These are phyloP conservation scores for Solanum tarapatanum DNA, from an alignment of 257 asterid genomes.

Conservation along the genomic window DNA sequence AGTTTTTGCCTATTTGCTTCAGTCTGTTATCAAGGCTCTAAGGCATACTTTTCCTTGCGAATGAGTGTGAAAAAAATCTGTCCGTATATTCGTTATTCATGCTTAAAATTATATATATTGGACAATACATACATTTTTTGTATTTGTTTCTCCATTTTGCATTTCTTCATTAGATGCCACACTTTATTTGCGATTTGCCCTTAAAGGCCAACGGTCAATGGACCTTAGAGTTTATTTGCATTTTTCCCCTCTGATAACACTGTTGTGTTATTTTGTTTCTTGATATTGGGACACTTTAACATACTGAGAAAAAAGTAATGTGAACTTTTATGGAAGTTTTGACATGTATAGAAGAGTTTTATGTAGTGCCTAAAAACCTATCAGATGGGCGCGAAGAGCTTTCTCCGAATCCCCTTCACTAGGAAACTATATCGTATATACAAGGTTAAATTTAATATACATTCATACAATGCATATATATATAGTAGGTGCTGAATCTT, in stretches of 20 bases:
- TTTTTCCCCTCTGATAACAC: background rate
- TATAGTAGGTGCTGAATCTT: background rate
- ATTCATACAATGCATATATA: background rate
- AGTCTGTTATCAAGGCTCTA: background rate
- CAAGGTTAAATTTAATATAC: background rate
- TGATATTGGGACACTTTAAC: background rate
- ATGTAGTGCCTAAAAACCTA: background rate
- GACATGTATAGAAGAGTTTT: background rate
- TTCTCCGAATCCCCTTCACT: background rate
- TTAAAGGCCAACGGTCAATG: too few relatives aligned
- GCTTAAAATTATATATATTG: background rate
- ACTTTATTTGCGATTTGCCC: fast-evolving
- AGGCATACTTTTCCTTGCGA: background rate
- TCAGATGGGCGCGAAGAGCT: background rate
- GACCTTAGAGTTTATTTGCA: background rate
- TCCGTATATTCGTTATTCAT: background rate
- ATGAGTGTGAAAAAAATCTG: too few relatives aligned
- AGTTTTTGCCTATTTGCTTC: background rate
- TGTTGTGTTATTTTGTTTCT: background rate
- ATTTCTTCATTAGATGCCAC: background rate
- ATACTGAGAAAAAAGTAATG: background rate
- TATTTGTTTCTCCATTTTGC: background rate
- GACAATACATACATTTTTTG: background rate
- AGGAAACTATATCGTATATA: background rate
- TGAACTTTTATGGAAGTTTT: background rate